These are phyloP conservation scores for Nadsonia starkeyi-henricii DNA, from an alignment of 1,139 yeast genomes.

Conservation along the genomic window DNA sequence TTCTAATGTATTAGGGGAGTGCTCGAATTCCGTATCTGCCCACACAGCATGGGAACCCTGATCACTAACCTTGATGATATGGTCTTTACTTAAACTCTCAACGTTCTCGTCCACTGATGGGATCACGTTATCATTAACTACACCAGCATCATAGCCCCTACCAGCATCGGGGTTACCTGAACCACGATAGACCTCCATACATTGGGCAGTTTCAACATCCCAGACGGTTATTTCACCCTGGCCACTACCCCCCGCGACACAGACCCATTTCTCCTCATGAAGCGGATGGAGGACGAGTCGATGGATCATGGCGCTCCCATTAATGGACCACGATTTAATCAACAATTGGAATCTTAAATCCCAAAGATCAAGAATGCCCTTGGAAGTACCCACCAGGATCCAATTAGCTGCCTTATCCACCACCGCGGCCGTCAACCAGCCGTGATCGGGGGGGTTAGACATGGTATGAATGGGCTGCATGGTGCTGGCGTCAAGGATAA, in stretches of 20 bases:
- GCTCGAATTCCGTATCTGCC: slow-evolving; percentile 25
- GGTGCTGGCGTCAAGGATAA: slow-evolving; percentile 45
- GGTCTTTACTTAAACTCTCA: slow-evolving; percentile 11
- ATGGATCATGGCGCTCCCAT: slow-evolving; percentile 33
- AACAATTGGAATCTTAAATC: slow-evolving; percentile 56
- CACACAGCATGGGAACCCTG: slow-evolving; percentile 34
- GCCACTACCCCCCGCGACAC: slow-evolving; percentile 54
- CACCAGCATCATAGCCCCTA: slow-evolving; percentile 2
- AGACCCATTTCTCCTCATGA: slow-evolving; percentile 29
- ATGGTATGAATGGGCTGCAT: slow-evolving; percentile 35
- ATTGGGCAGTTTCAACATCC: slow-evolving; percentile 57
- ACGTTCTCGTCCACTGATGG: background rate
- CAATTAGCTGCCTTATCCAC: slow-evolving; percentile 44
- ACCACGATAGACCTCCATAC: slow-evolving; percentile 37
- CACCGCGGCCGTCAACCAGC: slow-evolving; percentile 46
- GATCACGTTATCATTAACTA: background rate
- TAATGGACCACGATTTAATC: slow-evolving; percentile 49
- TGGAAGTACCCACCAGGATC: slow-evolving; percentile 60
- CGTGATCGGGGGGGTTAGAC: slow-evolving; percentile 49
- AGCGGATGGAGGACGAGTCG: slow-evolving; percentile 33
- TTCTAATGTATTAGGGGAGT: background rate
- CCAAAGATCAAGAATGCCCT: slow-evolving; percentile 68
- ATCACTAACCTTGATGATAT: slow-evolving; percentile 26
- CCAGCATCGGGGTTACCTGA: slow-evolving; percentile 6
- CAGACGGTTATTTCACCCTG: slow-evolving; percentile 49